A percentile compares a stretch with the other conserved stretches of the same genome.
phyloP scores from a whole-genome alignment of 1,284 basidiomycete genomes.

The Cutaneotrichosporon sp. region DNA sequence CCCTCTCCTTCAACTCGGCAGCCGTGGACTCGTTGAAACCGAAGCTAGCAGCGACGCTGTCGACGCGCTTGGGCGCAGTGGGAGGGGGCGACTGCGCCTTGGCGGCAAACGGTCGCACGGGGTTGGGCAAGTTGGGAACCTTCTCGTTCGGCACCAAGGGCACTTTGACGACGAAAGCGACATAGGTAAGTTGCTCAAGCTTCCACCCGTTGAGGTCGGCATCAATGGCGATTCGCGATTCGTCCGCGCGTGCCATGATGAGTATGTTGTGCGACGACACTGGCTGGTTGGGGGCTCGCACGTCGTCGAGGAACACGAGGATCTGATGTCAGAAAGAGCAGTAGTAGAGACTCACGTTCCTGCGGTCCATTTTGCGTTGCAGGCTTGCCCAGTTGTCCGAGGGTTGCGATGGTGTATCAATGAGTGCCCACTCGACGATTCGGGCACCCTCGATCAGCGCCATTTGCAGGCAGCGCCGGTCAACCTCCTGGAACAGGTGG shows the following conservation, averaged over 20 bases:
- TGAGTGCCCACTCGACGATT: slow-evolving; percentile 26
- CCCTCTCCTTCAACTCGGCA: neutral
- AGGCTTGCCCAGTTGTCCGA: neutral
- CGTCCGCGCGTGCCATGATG: slow-evolving; percentile 16
- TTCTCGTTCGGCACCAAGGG: slow-evolving; percentile 18
- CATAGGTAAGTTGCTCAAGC: slow-evolving; percentile 10
- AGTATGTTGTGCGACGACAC: slow-evolving; percentile 25
- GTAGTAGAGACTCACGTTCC: slow-evolving; percentile 7
- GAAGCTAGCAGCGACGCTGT: slow-evolving; percentile 10
- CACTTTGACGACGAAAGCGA: slow-evolving; percentile 23
- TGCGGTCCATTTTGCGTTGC: neutral
- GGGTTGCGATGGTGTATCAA: neutral
- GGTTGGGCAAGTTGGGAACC: slow-evolving; percentile 34
- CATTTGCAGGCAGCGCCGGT: slow-evolving; percentile 11
- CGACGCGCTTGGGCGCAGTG: neutral
- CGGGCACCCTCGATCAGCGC: slow-evolving; percentile 17
- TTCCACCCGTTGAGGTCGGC: slow-evolving; percentile 16
- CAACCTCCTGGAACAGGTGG: slow-evolving; percentile 1
- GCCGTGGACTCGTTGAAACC: slow-evolving; percentile 4
- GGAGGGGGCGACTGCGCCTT: no score
- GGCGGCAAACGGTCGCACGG: slow-evolving; percentile 25
- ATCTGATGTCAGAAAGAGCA: slow-evolving; percentile 16
- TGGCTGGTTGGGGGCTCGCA: neutral
- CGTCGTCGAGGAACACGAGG: slow-evolving; percentile 25
- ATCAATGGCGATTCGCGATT: neutral